phyloP scores from a whole-genome alignment of 768 basidiomycete species.

The Mycena indigotica region DNA sequence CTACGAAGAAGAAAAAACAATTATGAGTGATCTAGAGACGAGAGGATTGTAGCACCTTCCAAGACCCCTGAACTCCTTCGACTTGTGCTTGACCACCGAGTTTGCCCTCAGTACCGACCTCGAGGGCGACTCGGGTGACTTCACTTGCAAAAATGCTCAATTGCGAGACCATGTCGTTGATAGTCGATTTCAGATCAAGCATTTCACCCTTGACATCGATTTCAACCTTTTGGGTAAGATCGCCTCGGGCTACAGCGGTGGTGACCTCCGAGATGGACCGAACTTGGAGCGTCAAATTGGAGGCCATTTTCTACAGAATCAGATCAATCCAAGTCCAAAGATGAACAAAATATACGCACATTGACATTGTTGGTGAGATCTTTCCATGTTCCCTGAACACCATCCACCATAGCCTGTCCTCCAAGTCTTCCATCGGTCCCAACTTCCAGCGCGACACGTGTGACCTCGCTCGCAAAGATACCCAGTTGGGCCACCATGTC shows the following conservation, averaged over 20 bases:
- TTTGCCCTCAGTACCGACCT: conserved; percentile 52
- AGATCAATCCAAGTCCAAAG: background rate
- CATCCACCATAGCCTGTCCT: conserved; percentile 21
- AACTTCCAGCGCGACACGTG: conserved; percentile 21
- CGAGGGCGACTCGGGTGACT: conserved; percentile 73
- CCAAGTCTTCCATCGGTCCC: conserved; percentile 22
- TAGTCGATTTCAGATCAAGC: conserved; percentile 79
- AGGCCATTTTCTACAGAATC: conserved; percentile 49
- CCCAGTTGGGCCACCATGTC: conserved; percentile 33
- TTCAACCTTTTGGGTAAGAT: conserved; percentile 90
- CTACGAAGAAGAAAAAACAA: conserved; percentile 30
- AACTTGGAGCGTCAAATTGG: conserved; percentile 28
- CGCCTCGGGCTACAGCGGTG: conserved; percentile 87
- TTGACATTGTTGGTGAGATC: conserved; percentile 23
- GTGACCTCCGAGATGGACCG: conserved; percentile 64
- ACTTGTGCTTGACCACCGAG: conserved; percentile 73
- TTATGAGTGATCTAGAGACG: background rate
- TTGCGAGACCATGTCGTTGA: conserved; percentile 75
- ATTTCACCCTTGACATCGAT: conserved; percentile 90
- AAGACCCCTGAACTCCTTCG: conserved; percentile 71
- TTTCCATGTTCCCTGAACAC: conserved; percentile 23
- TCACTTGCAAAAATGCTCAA: conserved; percentile 58
- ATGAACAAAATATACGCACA: conserved; percentile 35
- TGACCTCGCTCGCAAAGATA: conserved; percentile 21
- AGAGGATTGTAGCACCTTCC: conserved; percentile 61